These are phyloP conservation scores for Apophysomyces sp. DNA, from an alignment of 371 early-diverging fungal species.

Conservation along the genomic window DNA sequence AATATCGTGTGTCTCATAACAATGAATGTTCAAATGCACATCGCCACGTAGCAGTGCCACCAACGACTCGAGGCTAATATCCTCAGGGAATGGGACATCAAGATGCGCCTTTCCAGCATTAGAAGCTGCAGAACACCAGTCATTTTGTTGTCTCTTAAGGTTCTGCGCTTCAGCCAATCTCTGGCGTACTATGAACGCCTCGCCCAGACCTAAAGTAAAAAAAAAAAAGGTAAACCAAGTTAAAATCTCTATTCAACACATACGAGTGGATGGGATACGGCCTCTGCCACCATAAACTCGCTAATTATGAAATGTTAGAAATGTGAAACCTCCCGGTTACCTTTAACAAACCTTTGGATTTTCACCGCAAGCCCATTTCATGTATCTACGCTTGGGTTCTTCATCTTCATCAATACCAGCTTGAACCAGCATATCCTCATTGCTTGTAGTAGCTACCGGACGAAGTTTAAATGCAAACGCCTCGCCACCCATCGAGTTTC, in stretches of 20 bases:
- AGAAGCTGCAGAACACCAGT: slow-evolving; percentile 74
- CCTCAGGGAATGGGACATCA: slow-evolving; percentile 63
- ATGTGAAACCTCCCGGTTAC: too few species aligned
- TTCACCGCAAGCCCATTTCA: slow-evolving; percentile 85
- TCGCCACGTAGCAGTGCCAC: slow-evolving; percentile 73
- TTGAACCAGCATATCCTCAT: slow-evolving; percentile 66
- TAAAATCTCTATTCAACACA: background rate
- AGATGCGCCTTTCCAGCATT: slow-evolving; percentile 28
- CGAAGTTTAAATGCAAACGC: slow-evolving; percentile 66
- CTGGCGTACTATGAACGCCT: slow-evolving; percentile 69
- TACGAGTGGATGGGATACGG: slow-evolving; percentile 38
- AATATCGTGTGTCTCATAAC: slow-evolving; percentile 70
- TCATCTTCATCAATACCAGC: slow-evolving; percentile 34
- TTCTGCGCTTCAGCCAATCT: slow-evolving; percentile 57
- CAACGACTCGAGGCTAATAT: slow-evolving; percentile 57
- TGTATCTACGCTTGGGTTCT: slow-evolving; percentile 58
- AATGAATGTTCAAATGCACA: slow-evolving; percentile 73
- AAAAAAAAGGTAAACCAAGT: slow-evolving; percentile 17
- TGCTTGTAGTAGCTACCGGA: slow-evolving; percentile 46
- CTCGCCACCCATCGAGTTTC: slow-evolving; percentile 78
- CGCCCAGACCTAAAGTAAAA: slow-evolving; percentile 61
- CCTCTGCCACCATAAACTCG: slow-evolving; percentile 10
- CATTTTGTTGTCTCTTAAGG: slow-evolving; percentile 61
- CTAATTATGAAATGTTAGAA: background rate
- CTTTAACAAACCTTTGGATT: slow-evolving; percentile 57